Evolutionary conservation across 768 basidiomycete genomes (phyloP).

Genomic region (Kwoniella dendrophila): DNA sequence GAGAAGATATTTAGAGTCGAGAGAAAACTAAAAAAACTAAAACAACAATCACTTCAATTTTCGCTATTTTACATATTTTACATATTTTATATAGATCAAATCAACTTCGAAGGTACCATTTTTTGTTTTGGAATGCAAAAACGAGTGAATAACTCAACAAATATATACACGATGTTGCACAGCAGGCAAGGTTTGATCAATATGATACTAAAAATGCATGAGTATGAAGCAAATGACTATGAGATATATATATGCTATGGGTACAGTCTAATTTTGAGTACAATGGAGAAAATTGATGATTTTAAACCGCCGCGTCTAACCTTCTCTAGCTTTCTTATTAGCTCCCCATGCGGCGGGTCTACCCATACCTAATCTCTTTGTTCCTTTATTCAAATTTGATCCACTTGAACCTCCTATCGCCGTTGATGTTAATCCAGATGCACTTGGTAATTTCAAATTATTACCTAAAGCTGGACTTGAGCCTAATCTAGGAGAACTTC

Average conservation of each 20-base stretch:
- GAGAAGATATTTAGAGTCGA: neutral
- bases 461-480: no score
- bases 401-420: constrained; percentile 6
- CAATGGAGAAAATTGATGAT: no score
- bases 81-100: constrained; percentile 6
- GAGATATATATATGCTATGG: neutral
- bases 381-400: constrained; percentile 22
- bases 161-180: neutral
- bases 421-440: constrained; percentile 1
- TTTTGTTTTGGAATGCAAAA: constrained; percentile 27
- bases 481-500: constrained; percentile 5
- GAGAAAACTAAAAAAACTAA: neutral
- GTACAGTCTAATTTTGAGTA: no score
- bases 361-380: constrained; percentile 47
- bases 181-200: neutral
- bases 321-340: constrained; percentile 30
- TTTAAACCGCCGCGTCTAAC: neutral
- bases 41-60: constrained; percentile 10
- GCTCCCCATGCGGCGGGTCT: constrained; percentile 46
- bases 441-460: constrained; percentile 14
- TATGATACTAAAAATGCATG: neutral
- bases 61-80: constrained; percentile 19
- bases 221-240: neutral
- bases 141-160: constrained; percentile 28
- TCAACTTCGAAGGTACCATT: constrained; percentile 35